Base-by-base conservation (phyloP, 2,329 filamentous ascomycete genomes). In the Tolypocladium ophioglossoides region DNA sequence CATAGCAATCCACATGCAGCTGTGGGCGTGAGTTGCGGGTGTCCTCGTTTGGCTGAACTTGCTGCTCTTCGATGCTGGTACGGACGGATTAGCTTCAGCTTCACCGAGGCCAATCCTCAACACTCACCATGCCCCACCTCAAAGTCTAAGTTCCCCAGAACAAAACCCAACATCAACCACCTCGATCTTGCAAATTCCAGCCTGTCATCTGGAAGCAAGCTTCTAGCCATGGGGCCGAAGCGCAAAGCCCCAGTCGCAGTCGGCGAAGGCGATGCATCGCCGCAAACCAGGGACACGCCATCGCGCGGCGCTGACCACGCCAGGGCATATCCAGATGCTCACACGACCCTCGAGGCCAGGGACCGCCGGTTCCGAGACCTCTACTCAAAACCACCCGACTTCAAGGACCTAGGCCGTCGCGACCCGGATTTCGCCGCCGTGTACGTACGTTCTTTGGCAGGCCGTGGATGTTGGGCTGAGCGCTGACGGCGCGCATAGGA, bases 341-440 rank as follows among this genome's bases (percentile, higher is more conserved):
- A 16, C 6, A 12, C 24, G 7, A 2, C 41, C 8, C 38, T 27
- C n/a, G 20, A 14, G 20, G 44, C 46, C 53, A 59, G 32, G 32
- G 68, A 71, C 52, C 54, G 55, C 30, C 68, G 64, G 38, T 77
- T 70, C 55, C 65, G 67, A 10, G 57, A 67, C 6, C 63, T 79
- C 0, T 79, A 78, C 59, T 53, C 60, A 0, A 65, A 62, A 2
- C 65, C 73, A 1, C 68, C 71, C 2, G 70, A 78, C 56, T 79
- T 79, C 52, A 66, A 66, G n/a, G 62, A 68, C 9, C 63, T 80
- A 1, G 71, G 71, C 0, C 62, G 62, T 1, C 59, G 70, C 16
- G 74, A 79, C 56, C 54, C 70, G 0, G 68, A 67, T 0, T 76
- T 80, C 59, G 70, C 70, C 2, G 60, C 64, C 18, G 54, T 75